Evolutionary conservation across 116 monocot genomes (phyloP).

Genomic region (Trichopus zeylanicus): DNA sequence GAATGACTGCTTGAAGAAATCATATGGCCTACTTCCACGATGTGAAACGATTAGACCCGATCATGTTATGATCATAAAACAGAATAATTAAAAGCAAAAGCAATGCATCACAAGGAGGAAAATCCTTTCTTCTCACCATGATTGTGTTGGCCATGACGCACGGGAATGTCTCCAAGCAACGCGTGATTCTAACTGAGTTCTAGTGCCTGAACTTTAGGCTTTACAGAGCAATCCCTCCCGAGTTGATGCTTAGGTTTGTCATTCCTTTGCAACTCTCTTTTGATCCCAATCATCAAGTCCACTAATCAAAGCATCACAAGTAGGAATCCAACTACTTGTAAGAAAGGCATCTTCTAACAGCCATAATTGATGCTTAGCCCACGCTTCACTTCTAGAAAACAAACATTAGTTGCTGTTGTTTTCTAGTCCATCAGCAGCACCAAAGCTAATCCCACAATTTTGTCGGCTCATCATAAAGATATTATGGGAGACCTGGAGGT

Average conservation of each 20-base stretch:
- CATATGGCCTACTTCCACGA: too few species aligned
- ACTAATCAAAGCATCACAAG: neutral
- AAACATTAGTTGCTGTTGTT: too few species aligned
- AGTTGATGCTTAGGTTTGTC: neutral
- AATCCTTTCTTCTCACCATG: neutral
- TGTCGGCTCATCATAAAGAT: too few species aligned
- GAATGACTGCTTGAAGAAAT: too few species aligned
- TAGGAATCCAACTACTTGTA: neutral
- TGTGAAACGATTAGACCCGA: too few species aligned
- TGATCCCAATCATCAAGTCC: neutral
- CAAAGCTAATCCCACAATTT: too few species aligned
- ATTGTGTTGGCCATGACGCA: neutral
- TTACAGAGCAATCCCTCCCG: neutral
- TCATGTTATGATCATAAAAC: neutral
- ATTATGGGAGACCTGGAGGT: too few species aligned
- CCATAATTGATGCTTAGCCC: too few species aligned
- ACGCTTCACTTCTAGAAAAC: too few species aligned
- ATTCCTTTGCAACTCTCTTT: neutral
- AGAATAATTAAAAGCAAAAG: neutral
- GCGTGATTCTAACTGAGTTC: neutral
- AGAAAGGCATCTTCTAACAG: too few species aligned
- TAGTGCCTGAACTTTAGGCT: constrained; percentile 7
- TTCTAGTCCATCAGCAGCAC: too few species aligned
- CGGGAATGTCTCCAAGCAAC: neutral
- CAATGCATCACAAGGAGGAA: neutral